These are phyloP conservation scores for Lippia alba DNA, from an alignment of 305 asterid genomes.

Conservation along the genomic window DNA sequence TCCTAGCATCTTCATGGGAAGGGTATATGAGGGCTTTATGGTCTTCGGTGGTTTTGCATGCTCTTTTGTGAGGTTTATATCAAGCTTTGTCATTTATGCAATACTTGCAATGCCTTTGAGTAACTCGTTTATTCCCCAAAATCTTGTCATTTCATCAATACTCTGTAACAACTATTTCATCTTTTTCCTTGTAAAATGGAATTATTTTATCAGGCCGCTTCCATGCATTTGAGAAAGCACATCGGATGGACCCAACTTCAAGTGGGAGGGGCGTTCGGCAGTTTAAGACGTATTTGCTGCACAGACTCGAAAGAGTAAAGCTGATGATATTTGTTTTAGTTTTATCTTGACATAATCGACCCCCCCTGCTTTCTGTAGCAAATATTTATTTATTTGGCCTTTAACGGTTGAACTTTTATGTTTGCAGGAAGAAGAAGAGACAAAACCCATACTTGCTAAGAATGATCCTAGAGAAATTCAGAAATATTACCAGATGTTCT, in stretches of 20 bases:
- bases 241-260: slow-evolving; percentile 84
- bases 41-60: not conserved
- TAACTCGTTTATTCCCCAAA: slow-evolving; percentile 8
- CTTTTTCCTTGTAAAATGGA: slow-evolving; percentile 10
- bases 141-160: not conserved
- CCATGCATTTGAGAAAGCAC: slow-evolving; percentile 98
- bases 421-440: slow-evolving; percentile 77
- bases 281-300: slow-evolving; percentile 88
- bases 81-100: slow-evolving; percentile 6
- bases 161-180: not conserved
- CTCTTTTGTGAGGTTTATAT: not conserved
- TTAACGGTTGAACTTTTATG: slow-evolving; percentile 35
- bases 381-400: slow-evolving; percentile 6
- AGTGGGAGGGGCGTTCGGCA: slow-evolving; percentile 97
- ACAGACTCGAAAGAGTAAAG: slow-evolving; percentile 81
- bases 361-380: slow-evolving; percentile 11
- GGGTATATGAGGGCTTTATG: slow-evolving; percentile 17
- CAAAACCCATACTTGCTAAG: slow-evolving; percentile 52
- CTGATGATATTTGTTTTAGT: slow-evolving; percentile 35
- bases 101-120: slow-evolving; percentile 12
- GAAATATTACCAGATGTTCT: slow-evolving; percentile 72
- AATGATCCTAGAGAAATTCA: slow-evolving; percentile 80
- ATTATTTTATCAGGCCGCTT: slow-evolving; percentile 72
- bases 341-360: slow-evolving; percentile 16
- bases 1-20: not conserved